These are phyloP conservation scores for Penicillium canariense DNA, from an alignment of 495 filamentous ascomycete species.

Conservation along the genomic window DNA sequence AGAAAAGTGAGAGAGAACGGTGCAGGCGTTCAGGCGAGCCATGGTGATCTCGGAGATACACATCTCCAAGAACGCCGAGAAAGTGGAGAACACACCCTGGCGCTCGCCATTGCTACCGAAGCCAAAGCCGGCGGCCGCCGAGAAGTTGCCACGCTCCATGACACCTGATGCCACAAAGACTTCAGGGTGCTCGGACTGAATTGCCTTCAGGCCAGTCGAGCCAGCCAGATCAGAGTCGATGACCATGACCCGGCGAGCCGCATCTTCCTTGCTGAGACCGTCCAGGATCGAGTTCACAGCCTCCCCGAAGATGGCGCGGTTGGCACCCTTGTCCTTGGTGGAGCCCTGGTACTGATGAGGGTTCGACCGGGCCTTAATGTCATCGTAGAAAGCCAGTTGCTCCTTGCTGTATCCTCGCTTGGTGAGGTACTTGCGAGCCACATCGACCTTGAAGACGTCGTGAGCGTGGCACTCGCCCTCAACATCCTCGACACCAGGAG, in stretches of 20 bases:
- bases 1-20: slow-evolving; percentile 40
- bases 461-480: slow-evolving; percentile 37
- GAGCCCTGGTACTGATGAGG: slow-evolving; percentile 34
- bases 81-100: slow-evolving; percentile 43
- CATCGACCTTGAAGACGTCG: slow-evolving; percentile 38
- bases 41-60: slow-evolving; percentile 43
- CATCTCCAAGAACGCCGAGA: slow-evolving; percentile 44
- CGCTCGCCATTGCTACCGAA: slow-evolving; percentile 39
- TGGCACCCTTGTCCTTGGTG: slow-evolving; percentile 35
- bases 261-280: slow-evolving; percentile 37
- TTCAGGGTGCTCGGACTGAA: slow-evolving; percentile 34
- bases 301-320: slow-evolving; percentile 40
- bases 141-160: slow-evolving; percentile 45
- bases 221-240: slow-evolving; percentile 43
- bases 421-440: slow-evolving; percentile 42
- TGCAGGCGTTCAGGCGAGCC: slow-evolving; percentile 41
- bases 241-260: slow-evolving; percentile 40
- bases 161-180: slow-evolving; percentile 37
- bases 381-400: slow-evolving; percentile 38
- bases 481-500: slow-evolving; percentile 34
- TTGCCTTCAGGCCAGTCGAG: slow-evolving; percentile 41
- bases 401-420: slow-evolving; percentile 36
- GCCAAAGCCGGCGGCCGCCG: slow-evolving; percentile 40
- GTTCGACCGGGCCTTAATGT: slow-evolving; percentile 38
- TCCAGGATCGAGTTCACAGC: slow-evolving; percentile 40